Base-by-base conservation (phyloP, 176 grass and related monocot genomes). In the Oryza brachyantha region DNA sequence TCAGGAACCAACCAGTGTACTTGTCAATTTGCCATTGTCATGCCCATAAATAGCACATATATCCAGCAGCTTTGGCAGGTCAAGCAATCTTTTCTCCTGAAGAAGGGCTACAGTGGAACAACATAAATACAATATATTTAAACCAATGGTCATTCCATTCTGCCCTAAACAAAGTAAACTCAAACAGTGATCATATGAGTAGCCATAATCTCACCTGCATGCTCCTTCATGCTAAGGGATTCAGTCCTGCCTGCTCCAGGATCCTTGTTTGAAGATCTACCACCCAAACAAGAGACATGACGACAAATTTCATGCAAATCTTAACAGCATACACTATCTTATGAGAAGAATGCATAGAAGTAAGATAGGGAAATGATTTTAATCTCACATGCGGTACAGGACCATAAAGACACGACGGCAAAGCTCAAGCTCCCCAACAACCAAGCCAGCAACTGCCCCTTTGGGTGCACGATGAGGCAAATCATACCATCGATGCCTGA, bases 241-340 rank as follows among this genome's bases (percentile, higher is more conserved):
- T 91, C 80, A 81, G 88, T 85, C 67, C 74, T 48, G 14, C 71
- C 72, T 50, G 77, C 83, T 68, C 95, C 95, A 71, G 90, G 92
- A 88, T 98, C 95, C 83, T 87, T 98, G 72, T 91, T 94, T 22
- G 92, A 98, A 75, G 95, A 98, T 88, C 95, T 98, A 90, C 36
- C 64, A 76, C 11, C 85, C 4, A 45, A 58, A 84, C 54, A 73
- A 58, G 61, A 85, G 84, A 76, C 14, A 35, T 60, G n/a, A 41
- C 26, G 55, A 57, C 48, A 84, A 54, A 50, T 64, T 59, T 54
- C 29, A 78, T 41, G 25, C 8, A 52, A 81, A 37, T 82, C 58
- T 60, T 28, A 37, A 64, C 9, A 50, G 41, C 5, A 7, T 46
- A 64, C 40, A 61, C 28, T 72, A 81, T 82, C 59, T 68, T 59